Conservation (phyloP, 257 asterid species). For the Solanum etuberosum region DNA sequence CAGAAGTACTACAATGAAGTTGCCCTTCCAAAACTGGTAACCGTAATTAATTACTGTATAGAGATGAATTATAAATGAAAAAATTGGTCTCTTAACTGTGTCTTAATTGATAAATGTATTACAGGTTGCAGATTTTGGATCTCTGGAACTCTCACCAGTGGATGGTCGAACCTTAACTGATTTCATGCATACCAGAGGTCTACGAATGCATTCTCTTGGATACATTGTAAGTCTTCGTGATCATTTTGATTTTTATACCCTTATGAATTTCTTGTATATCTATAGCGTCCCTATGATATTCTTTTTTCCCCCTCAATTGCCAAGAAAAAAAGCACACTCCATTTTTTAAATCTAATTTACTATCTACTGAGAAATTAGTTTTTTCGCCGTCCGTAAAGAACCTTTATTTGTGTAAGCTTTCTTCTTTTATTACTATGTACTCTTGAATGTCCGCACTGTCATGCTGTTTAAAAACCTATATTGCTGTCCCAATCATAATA, state of each 20-base stretch:
- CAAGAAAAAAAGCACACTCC: background rate
- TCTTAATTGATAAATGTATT: slow-evolving; percentile 8
- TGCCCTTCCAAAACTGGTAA: slow-evolving; percentile 93
- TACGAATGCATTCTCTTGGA: slow-evolving; percentile 94
- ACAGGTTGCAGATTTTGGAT: slow-evolving; percentile 96
- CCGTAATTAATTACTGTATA: background rate
- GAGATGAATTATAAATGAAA: background rate
- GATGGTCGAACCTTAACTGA: slow-evolving; percentile 96
- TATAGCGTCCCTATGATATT: background rate
- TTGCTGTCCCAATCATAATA: background rate
- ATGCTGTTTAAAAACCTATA: background rate
- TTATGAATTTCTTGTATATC: background rate
- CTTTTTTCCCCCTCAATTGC: background rate
- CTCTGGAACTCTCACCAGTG: slow-evolving; percentile 94
- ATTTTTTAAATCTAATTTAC: background rate
- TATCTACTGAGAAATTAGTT: background rate
- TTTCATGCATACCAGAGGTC: slow-evolving; percentile 98
- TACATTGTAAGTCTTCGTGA: slow-evolving; percentile 62
- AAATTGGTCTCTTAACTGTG: background rate
- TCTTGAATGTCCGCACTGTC: background rate
- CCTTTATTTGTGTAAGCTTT: background rate
- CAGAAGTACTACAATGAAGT: slow-evolving; percentile 71
- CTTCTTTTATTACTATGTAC: background rate
- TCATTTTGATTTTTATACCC: background rate
- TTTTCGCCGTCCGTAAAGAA: background rate